Evolutionary conservation across 345 rosid genomes (phyloP).

Genomic region (Trapa incisa): DNA sequence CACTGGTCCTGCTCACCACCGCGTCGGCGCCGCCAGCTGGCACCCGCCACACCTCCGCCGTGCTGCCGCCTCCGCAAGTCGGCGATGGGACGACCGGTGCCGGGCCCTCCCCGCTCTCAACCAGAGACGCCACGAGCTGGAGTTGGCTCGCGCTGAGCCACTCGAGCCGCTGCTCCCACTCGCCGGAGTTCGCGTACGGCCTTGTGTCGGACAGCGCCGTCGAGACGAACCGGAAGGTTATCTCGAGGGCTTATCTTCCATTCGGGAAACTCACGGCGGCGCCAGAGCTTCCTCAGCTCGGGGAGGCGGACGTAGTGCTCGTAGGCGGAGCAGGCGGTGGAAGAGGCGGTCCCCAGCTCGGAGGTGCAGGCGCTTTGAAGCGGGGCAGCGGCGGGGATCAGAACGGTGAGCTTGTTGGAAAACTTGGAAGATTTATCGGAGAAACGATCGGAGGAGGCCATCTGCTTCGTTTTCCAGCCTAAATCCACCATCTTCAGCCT

Average conservation of each 20-base stretch:
- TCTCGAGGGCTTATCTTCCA: conserved; percentile 74
- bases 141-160: conserved; percentile 51
- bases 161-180: conserved; percentile 68
- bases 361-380: conserved; percentile 21
- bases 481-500: conserved; percentile 47
- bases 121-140: conserved; percentile 38
- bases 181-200: conserved; percentile 56
- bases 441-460: conserved; percentile 20
- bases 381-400: conserved; percentile 31
- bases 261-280: conserved; percentile 30
- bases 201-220: conserved; percentile 60
- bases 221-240: conserved; percentile 69
- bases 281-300: conserved; percentile 54
- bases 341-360: conserved; percentile 30
- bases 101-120: conserved; percentile 37
- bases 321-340: conserved; percentile 57
- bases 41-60: conserved; percentile 50
- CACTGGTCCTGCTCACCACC: conserved; percentile 50
- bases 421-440: conserved; percentile 27
- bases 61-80: conserved; percentile 29
- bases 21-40: conserved; percentile 23
- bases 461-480: conserved; percentile 41
- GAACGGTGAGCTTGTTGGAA: conserved; percentile 14
- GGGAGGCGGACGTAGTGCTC: conserved; percentile 64
- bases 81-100: conserved; percentile 38